Percentiles rank a stretch among this genome's conserved stretches.
Evolutionary conservation across 371 early-diverging fungal species (phyloP).

Genomic region (Gilbertella persicaria): DNA sequence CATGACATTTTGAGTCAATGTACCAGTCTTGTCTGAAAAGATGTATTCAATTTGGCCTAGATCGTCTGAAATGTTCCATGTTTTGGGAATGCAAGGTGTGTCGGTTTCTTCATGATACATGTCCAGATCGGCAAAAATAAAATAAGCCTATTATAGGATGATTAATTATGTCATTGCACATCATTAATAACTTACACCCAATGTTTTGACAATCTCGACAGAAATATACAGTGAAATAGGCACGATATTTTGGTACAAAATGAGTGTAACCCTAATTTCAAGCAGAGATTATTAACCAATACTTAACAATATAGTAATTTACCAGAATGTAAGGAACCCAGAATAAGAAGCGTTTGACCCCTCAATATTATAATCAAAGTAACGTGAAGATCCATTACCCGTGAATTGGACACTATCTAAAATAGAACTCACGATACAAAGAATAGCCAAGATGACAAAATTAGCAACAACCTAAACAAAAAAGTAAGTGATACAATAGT

Average conservation of each 20-base stretch:
- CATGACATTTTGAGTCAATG: constrained; percentile 83
- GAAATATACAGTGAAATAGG: constrained; percentile 97
- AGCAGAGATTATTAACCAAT: constrained; percentile 18
- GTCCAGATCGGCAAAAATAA: constrained; percentile 83
- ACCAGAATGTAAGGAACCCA: constrained; percentile 57
- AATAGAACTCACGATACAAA: constrained; percentile 66
- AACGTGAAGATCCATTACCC: constrained; percentile 27
- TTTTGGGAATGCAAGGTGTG: constrained; percentile 80
- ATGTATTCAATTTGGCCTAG: constrained; percentile 95
- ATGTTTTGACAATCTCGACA: constrained; percentile 88
- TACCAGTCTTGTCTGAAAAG: constrained; percentile 96
- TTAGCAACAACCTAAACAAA: constrained; percentile 49
- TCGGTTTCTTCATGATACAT: constrained; percentile 84
- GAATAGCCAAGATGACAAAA: constrained; percentile 44
- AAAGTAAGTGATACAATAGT: neutral
- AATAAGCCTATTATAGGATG: constrained; percentile 53
- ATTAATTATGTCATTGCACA: constrained; percentile 2
- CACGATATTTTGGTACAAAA: constrained; percentile 62
- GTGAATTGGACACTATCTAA: constrained; percentile 60
- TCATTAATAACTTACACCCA: constrained; percentile 50
- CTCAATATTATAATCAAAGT: constrained; percentile 41
- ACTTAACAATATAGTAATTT: constrained; percentile 17
- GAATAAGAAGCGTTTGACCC: constrained; percentile 33
- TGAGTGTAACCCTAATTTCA: constrained; percentile 51
- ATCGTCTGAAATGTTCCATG: constrained; percentile 88